These are phyloP conservation scores for Malassezia brasiliensis DNA, from an alignment of 1,284 basidiomycete species.

Conservation along the genomic window DNA sequence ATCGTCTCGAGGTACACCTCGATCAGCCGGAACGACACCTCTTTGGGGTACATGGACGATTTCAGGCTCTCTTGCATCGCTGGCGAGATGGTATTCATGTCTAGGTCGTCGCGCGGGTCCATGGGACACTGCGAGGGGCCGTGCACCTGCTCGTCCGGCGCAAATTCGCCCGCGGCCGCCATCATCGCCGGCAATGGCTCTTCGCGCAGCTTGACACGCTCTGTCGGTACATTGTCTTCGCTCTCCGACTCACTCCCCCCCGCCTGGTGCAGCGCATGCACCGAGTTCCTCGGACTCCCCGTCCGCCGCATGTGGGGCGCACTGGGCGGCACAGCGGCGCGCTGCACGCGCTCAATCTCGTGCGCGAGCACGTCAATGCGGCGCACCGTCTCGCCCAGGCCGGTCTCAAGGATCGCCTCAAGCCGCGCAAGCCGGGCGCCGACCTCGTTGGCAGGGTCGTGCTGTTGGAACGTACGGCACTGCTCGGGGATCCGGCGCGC, in stretches of 20 bases:
- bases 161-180: background rate
- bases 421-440: slow-evolving; percentile 26
- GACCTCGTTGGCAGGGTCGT: slow-evolving; percentile 32
- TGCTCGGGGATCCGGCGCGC: slow-evolving; percentile 40
- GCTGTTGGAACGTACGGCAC: slow-evolving; percentile 40
- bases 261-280: too few relatives aligned
- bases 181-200: background rate
- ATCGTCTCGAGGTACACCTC: slow-evolving; percentile 7
- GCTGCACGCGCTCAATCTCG: background rate
- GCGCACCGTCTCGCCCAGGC: background rate
- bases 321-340: background rate
- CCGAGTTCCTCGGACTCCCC: too few relatives aligned
- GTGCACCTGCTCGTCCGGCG: background rate
- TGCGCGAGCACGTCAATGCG: background rate
- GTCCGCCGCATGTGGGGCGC: background rate
- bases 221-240: background rate
- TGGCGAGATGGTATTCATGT: slow-evolving; percentile 5
- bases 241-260: slow-evolving; percentile 2
- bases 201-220: background rate
- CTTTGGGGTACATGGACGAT: background rate
- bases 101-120: slow-evolving; percentile 4
- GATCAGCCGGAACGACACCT: background rate
- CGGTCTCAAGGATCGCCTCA: slow-evolving; percentile 21
- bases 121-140: background rate
- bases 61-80: slow-evolving; percentile 3